Evolutionary conservation across 2,329 filamentous ascomycete genomes (phyloP).

Genomic region (Colletotrichum cordylinicola): DNA sequence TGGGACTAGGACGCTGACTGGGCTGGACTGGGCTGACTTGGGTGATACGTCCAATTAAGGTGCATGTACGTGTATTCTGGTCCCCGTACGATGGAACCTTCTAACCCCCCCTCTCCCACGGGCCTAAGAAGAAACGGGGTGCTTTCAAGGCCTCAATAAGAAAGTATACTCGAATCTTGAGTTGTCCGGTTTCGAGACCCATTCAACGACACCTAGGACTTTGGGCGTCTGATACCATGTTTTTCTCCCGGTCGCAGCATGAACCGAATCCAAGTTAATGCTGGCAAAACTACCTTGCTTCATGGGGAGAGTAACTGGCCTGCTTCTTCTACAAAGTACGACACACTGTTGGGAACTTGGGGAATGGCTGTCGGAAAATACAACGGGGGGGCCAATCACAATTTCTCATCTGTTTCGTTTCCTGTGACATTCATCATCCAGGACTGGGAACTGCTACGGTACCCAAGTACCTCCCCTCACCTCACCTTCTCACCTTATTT

Average conservation of each 20-base stretch:
- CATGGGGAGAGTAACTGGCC: background rate
- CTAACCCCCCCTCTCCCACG: background rate
- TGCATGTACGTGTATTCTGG: background rate
- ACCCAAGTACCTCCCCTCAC: background rate
- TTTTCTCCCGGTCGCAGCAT: background rate
- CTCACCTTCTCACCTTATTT: background rate
- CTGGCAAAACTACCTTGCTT: background rate
- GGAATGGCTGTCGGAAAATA: background rate
- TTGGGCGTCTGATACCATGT: background rate
- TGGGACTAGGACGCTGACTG: background rate
- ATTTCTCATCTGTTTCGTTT: constrained; percentile 3
- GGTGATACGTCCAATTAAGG: constrained; percentile 18
- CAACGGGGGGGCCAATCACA: background rate
- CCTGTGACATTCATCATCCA: background rate
- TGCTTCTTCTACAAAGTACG: background rate
- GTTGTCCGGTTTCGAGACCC: background rate
- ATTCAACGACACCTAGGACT: background rate
- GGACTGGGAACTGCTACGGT: background rate
- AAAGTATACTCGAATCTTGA: background rate
- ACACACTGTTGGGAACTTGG: background rate
- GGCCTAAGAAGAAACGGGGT: background rate
- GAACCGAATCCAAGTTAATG: background rate
- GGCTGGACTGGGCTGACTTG: constrained; percentile 4
- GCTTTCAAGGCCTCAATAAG: background rate
- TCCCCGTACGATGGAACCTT: background rate